Conservation (phyloP, 257 asterid species). For the Lycium barbarum region DNA sequence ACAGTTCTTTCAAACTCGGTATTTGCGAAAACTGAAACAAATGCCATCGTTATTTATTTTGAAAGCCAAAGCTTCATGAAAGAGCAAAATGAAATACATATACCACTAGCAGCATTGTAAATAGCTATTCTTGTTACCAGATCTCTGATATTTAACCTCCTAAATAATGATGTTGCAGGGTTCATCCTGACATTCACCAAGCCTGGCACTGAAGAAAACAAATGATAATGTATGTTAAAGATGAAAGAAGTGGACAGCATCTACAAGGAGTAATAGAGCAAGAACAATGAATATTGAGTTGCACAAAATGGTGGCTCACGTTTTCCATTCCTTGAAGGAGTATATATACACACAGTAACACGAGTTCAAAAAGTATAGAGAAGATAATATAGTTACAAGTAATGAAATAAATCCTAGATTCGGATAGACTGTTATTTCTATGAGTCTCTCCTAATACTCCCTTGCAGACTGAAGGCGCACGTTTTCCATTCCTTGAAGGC, state of each 20-base stretch:
- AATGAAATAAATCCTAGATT: not conserved
- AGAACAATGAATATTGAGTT: not conserved
- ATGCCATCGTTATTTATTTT: not conserved
- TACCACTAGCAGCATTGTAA: conserved; percentile 63
- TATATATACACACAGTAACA: not conserved
- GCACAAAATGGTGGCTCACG: not conserved
- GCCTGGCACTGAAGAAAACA: conserved; percentile 17
- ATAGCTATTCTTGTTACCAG: conserved; percentile 52
- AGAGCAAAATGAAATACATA: conserved; percentile 35
- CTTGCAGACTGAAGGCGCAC: not conserved
- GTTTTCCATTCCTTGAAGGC: not conserved
- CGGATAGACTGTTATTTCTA: not conserved
- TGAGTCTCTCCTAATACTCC: not conserved
- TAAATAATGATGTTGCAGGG: conserved; percentile 38
- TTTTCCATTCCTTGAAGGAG: not conserved
- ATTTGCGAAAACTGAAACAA: not conserved
- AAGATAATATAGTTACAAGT: not conserved
- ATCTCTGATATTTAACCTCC: conserved; percentile 69
- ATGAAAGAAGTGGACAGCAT: not conserved
- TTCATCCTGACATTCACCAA: conserved; percentile 33
- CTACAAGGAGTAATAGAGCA: not conserved
- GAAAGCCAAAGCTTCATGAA: not conserved
- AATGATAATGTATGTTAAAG: not conserved
- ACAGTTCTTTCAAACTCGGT: not conserved
- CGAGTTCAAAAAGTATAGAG: not conserved